Base-by-base conservation (phyloP, 495 filamentous ascomycete species). In the Venustampulla echinocandica region DNA sequence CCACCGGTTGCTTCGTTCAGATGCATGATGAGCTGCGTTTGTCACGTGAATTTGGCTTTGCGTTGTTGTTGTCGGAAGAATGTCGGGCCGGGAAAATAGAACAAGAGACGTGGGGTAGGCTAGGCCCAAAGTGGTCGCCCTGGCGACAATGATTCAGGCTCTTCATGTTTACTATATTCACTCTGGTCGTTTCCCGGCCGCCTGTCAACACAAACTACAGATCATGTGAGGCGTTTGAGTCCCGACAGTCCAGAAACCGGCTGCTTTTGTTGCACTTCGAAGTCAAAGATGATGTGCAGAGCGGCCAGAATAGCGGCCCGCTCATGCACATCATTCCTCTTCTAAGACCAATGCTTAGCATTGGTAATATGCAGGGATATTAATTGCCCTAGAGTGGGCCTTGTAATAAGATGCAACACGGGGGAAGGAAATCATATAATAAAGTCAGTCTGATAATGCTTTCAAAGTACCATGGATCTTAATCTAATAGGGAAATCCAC, bases 1-100 rank as follows among this genome's bases (percentile, higher is more conserved):
- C 41, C 54, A 74, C 74, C 71, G 40, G 59, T 64, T 36, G 49
- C 49, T 20, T 71, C 61, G 47, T 76, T 76, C 4, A 71, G n/a
- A n/a, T n/a, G n/a, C n/a, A n/a, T n/a, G n/a, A n/a, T n/a, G n/a
- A n/a, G n/a, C n/a, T n/a, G n/a, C n/a, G n/a, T n/a, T n/a, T n/a
- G n/a, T n/a, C n/a, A n/a, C n/a, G n/a, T n/a, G n/a, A n/a, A n/a
- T n/a, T n/a, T n/a, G n/a, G n/a, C n/a, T n/a, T n/a, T n/a, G n/a
- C n/a, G n/a, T n/a, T n/a, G n/a, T n/a, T n/a, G n/a, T n/a, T n/a
- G n/a, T n/a, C n/a, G n/a, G n/a, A n/a, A n/a, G n/a, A n/a, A n/a
- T n/a, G n/a, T n/a, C n/a, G n/a, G n/a, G n/a, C n/a, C n/a, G n/a
- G n/a, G n/a, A n/a, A n/a, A n/a, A n/a, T n/a, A n/a, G n/a, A n/a